phyloP scores from a whole-genome alignment of 176 grass and related monocot genomes.

The Cocos nucifera region DNA sequence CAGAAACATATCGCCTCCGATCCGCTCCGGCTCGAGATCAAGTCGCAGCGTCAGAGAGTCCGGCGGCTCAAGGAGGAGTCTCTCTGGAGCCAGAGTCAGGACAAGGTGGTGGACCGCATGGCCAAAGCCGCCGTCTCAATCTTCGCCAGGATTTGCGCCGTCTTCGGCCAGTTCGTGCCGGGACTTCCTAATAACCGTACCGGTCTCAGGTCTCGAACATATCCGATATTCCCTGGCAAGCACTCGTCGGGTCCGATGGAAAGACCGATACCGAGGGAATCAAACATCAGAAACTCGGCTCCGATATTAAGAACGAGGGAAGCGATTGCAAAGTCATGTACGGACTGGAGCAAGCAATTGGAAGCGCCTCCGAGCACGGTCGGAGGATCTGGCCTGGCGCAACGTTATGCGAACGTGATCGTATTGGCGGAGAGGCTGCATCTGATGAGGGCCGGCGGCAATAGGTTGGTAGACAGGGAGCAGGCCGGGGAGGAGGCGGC shows the following conservation, averaged over 20 bases:
- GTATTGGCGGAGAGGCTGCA: conserved; percentile 35
- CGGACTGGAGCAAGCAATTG: conserved; percentile 14
- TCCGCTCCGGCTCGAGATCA: conserved; percentile 36
- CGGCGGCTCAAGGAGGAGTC: conserved; percentile 58
- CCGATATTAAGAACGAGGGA: conserved; percentile 45
- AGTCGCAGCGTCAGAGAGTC: conserved; percentile 30
- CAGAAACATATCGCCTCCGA: conserved; percentile 24
- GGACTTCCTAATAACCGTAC: conserved; percentile 31
- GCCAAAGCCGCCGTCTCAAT: conserved; percentile 50
- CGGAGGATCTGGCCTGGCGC: conserved; percentile 51
- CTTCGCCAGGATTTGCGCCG: conserved; percentile 39
- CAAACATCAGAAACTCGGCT: conserved; percentile 43
- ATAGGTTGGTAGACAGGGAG: background rate
- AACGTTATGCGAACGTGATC: conserved; percentile 66
- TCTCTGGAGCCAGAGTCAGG: conserved; percentile 39
- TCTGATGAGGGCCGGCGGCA: conserved; percentile 1
- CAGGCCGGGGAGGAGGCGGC: conserved; percentile 32
- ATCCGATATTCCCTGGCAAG: background rate
- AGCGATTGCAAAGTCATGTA: background rate
- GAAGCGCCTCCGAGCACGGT: conserved; percentile 34
- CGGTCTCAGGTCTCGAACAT: background rate
- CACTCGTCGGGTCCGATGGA: conserved; percentile 40
- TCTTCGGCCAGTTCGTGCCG: conserved; percentile 39
- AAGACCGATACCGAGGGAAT: conserved; percentile 3
- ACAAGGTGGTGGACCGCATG: conserved; percentile 52